Evolutionary conservation across 305 asterid species (phyloP), one percentile per base, ranked within the genome.

Genomic region (Fraxinus albicans): DNA sequence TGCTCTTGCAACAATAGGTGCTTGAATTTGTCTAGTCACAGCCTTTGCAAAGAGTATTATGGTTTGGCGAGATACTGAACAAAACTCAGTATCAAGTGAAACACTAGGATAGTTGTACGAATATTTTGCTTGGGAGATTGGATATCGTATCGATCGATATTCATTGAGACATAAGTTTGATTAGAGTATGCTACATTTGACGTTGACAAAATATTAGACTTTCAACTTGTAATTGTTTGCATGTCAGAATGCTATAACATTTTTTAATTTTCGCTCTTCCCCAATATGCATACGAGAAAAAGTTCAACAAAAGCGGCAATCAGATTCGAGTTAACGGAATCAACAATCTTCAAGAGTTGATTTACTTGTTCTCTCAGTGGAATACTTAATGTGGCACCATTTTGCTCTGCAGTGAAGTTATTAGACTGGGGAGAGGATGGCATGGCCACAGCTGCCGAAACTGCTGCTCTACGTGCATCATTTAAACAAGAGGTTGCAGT

Each of bases 401-500:
- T 78, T 10, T 77, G 42, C 40, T 58, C 33, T 79, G 31, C 82
- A 90, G 96, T 92, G 60, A 92, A 92, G 86, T 75, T 92, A 63
- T 81, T 91, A 67, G 91, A 89, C 75, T 87, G 91, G 93, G 88
- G 91, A 76, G 89, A 89, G 55, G 93, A 91, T 44, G 87, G 88
- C 53, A 84, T 82, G 76, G 76, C 88, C 21, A 87, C 88, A 3
- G 80, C 79, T n/a, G 83, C 85, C 9, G 91, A 88, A 84, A 86
- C 89, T 60, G 90, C 88, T 8, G 83, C 84, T 5, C 82, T 88
- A 69, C 87, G 89, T 40, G 86, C 90, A 29, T 78, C 93, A 8
- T 91, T 92, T 44, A 87, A 85, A 47, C 91, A 90, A 42, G 92
- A 91, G 87, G 94, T 91, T 70, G 83, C 93, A 10, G 89, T 92